Base-by-base conservation (phyloP, 2,329 filamentous ascomycete species). In the Trichoderma endophyticum region DNA sequence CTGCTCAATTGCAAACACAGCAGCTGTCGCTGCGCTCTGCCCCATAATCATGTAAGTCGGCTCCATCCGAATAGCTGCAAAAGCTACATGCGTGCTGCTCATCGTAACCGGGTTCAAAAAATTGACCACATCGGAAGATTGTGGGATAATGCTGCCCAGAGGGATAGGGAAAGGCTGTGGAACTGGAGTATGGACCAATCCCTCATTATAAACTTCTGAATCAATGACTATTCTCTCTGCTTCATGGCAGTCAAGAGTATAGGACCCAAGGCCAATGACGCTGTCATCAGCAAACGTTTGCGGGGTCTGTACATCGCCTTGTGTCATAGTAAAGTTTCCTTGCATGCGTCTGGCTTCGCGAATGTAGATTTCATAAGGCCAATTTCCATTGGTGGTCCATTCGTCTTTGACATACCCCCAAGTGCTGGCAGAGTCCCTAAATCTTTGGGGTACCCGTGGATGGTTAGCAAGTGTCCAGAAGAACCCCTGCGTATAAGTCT, bases 321-420 rank as follows among this genome's bases (percentile, higher is more conserved):
- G 72, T 6, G 74, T 78, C 72, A 78, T 76, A 51, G 76, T 75
- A 61, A 76, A 77, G 32, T 75, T 70, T 3, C 74, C 75, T 2
- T 75, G 62, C 76, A 78, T 76, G 62, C 75, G 75, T n/a, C 78
- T 71, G 18, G 73, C 76, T 36, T 78, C 78, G 12, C 77, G 77
- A 30, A 79, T 75, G 71, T 79, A 78, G 24, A 79, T 71, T 61
- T 77, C 71, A 34, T 75, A 67, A 5, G 77, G 77, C 51, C 77
- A 79, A 70, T 77, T 69, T 18, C 69, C 73, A 62, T 79, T 78
- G 39, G 75, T 74, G 2, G 68, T 72, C 67, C 77, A 79, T 73
- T 79, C 77, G 32, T 79, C 77, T 34, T 71, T 73, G 60, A 72
- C 75, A 59, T 77, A 77, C 5, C 78, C 77, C 59, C 57, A 71